Conservation (phyloP, 1,284 basidiomycete genomes). For the Moesziomyces aphidis region DNA sequence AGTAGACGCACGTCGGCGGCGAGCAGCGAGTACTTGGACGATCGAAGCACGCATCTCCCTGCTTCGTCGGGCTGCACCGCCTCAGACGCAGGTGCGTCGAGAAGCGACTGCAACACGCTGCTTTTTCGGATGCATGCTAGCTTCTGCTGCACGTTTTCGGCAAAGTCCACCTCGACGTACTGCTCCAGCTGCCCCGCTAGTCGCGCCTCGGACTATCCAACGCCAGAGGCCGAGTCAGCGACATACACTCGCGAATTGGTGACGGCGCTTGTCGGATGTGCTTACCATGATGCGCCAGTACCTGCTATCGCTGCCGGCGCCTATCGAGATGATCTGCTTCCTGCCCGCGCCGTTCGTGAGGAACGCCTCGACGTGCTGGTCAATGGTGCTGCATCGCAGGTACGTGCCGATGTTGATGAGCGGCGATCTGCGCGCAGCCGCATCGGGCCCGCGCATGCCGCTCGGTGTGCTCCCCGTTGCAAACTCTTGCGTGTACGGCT, state of each 20-base stretch:
- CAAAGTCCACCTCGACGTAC: slow-evolving; percentile 92
- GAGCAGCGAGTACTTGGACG: slow-evolving; percentile 32
- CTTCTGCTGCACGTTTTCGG: slow-evolving; percentile 84
- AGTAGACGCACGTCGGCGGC: slow-evolving; percentile 33
- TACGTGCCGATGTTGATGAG: slow-evolving; percentile 96
- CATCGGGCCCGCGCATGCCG: too few species aligned
- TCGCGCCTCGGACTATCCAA: slow-evolving; percentile 69
- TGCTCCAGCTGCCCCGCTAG: slow-evolving; percentile 60
- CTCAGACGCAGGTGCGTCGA: slow-evolving; percentile 3
- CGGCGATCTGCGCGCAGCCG: slow-evolving; percentile 77
- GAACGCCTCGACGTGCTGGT: slow-evolving; percentile 81
- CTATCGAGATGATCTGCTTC: slow-evolving; percentile 87
- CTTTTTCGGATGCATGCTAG: slow-evolving; percentile 82
- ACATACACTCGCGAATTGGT: too few species aligned
- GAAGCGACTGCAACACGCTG: slow-evolving; percentile 71
- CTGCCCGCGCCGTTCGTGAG: slow-evolving; percentile 69
- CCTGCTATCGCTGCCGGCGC: slow-evolving; percentile 90
- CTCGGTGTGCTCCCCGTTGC: background rate
- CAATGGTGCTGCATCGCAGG: slow-evolving; percentile 83
- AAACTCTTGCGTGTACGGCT: slow-evolving; percentile 47
- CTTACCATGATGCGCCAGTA: slow-evolving; percentile 89
- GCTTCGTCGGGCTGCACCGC: background rate
- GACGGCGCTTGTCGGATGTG: slow-evolving; percentile 33
- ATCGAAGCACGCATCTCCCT: slow-evolving; percentile 8
- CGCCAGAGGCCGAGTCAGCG: background rate